Evolutionary conservation across 2,329 filamentous ascomycete genomes (phyloP), one percentile per base, ranked within the genome.

Genomic region (Colletotrichum tropicale): DNA sequence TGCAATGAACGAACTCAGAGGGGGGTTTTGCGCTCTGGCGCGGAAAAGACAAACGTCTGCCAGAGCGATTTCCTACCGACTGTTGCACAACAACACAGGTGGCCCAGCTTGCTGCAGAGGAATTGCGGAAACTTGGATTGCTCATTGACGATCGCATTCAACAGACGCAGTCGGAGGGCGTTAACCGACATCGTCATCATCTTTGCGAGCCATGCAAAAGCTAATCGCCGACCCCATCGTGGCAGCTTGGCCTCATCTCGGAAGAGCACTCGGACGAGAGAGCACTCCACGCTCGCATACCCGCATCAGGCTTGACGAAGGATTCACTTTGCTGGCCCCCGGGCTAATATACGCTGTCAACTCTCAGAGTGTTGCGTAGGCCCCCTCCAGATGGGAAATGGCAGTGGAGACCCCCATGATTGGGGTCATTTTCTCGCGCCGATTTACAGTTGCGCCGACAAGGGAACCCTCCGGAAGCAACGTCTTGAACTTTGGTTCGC

Each of bases 341-440:
- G 16, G 34, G n/a, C n/a, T 62, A 56, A 68, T 68, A 64, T 28
- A 38, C 34, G n/a, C 43, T 43, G 55, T 36, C 55, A 38, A n/a
- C 69, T 67, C 15, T 56, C 30, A 52, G 18, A 56, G 55, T 38
- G n/a, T 66, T 66, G 67, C 58, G 56, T 55, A 56, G 30, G 24
- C 43, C 55, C 24, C 43, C 26, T 61, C 48, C 34, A n/a, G 62
- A 30, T 28, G 71, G 64, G 74, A 76, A 74, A 76, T 76, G 60
- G 70, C 64, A 38, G 74, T 76, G 74, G 74, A 43, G 43, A 24
- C 34, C 56, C 70, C 70, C 74, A 73, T 76, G 65, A 75, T 72
- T 72, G 62, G 18, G 34, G 28, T 65, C 64, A 76, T 74, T 76
- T 60, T 73, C 70, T 76, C 28, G 58, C 24, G 65, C 65, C 64